Base-by-base conservation (phyloP, 441 rosid species). In the Syzygium malaccense region DNA sequence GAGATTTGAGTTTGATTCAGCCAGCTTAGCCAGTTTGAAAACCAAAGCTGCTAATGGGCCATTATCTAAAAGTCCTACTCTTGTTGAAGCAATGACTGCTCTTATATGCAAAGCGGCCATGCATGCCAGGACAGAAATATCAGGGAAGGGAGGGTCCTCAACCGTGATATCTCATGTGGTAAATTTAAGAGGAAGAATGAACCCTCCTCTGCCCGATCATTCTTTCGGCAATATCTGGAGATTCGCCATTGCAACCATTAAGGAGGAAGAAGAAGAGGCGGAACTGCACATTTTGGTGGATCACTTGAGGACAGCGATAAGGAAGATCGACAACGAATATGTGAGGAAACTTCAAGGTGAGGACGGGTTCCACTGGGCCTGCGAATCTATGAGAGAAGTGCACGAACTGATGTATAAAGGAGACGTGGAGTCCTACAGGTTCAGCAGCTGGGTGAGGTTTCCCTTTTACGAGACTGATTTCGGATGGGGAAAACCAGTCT, bases 401-500 rank as follows among this genome's bases (percentile, higher is more conserved):
- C 48, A 14, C 26, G 48, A 68, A 10, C 13, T 68, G 79, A 68
- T 33, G 79, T 68, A 68, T 33, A 68, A 68, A 68, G 88, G 41
- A 19, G 91, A 71, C 56, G 53, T 23, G 3, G 91, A 86, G 33
- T 57, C 56, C 18, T 58, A 88, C 71, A 86, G 45, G n/a, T 88
- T 83, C 9, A 88, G 49, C 8, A 87, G 93, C 86, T 89, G 86
- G 91, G 87, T 87, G 64, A 86, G 79, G 18, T 58, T 90, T 28
- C 92, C 92, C 5, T 45, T 89, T 8, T 88, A 92, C 45, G 90
- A 91, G 68, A 55, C 88, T 4, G 90, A 89, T 88, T 91, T 89
- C 19, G 91, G 91, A 15, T 89, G 91, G 92, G 91, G 92, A 62
- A 92, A 87, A 30, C 93, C 90, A 25, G 14, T 62, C 3, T 91